Evolutionary conservation across 108 stramenopile species (phyloP), one percentile per base, ranked within the genome.

Genomic region (Cyclostephanos invisitatus): DNA sequence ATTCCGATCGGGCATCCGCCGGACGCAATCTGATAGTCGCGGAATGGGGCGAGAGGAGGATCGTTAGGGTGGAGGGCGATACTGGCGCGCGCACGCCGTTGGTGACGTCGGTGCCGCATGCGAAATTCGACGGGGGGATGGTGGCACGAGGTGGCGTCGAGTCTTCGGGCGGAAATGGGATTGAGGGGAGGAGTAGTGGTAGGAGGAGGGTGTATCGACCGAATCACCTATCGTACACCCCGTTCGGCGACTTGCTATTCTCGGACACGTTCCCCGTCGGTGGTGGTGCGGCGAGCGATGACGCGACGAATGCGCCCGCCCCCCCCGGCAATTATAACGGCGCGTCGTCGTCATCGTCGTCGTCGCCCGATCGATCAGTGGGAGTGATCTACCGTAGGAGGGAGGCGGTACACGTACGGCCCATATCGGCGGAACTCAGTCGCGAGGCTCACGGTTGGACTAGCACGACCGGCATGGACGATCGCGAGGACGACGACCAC

Each of bases 1-100:
- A 80, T 22, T 70, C 70, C 12, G 77, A 79, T 36, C 47, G 73
- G 27, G 28, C 76, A 11, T 72, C 70, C 47, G 46, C 47, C 20
- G 81, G 71, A 18, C 74, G 67, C 48, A 68, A 64, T 46, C 27
- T 90, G 11, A 38, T 83, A 22, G 81, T 93, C 35, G 84, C 85
- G 0, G 91, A 93, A 71, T 87, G 85, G 84, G 91, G 91, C 25
- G 91, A 93, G 60, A 75, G 76, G 54, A 77, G 91, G 15, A 87
- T 93, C 55, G 70, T 86, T 20, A 79, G 91, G 49, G 58, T 93
- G 35, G 91, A 93, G 64, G 75, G 59, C 24, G 78, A 84, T 35
- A 86, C 70, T 48, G 91, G 91, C 4, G 91, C 91, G 15, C 81
- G 91, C 18, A 93, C 88, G 7, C 91, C 91, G 18, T 61, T 93